A percentile compares a stretch with the other conserved stretches of the same genome.
phyloP scores from a whole-genome alignment of 2,329 filamentous ascomycete genomes.

The Clarireedia hainanense region DNA sequence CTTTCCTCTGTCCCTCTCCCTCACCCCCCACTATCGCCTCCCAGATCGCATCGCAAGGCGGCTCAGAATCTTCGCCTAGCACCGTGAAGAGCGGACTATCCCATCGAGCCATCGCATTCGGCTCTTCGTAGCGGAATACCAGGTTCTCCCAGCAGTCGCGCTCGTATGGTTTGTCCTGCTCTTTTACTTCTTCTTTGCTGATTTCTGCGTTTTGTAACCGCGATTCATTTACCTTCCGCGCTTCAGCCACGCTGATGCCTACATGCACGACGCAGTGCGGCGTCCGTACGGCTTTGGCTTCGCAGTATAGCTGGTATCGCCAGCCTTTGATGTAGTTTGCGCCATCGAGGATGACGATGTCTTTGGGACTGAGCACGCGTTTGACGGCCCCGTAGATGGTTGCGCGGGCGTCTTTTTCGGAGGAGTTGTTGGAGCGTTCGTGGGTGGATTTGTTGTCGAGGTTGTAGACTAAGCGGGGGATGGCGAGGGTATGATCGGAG shows the following conservation, averaged over 20 bases:
- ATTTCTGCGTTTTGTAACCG: slow-evolving; percentile 35
- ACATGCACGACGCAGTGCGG: slow-evolving; percentile 67
- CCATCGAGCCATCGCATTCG: slow-evolving; percentile 78
- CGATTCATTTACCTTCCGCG: slow-evolving; percentile 50
- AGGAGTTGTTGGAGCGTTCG: slow-evolving; percentile 61
- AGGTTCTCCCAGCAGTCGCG: slow-evolving; percentile 28
- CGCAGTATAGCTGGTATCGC: slow-evolving; percentile 79
- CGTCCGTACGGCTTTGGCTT: slow-evolving; percentile 72
- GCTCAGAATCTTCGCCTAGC: slow-evolving; percentile 63
- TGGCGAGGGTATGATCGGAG: slow-evolving; percentile 63
- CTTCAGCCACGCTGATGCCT: slow-evolving; percentile 46
- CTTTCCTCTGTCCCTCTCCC: slow-evolving; percentile 53
- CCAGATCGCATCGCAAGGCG: slow-evolving; percentile 66
- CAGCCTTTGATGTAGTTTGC: slow-evolving; percentile 88
- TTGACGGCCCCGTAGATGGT: slow-evolving; percentile 72
- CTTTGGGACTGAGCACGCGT: slow-evolving; percentile 60
- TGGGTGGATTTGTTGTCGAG: slow-evolving; percentile 50
- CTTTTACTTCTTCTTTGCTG: slow-evolving; percentile 25
- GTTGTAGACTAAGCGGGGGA: slow-evolving; percentile 65
- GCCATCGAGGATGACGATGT: slow-evolving; percentile 73
- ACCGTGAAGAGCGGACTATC: slow-evolving; percentile 77
- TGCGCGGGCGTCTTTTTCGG: slow-evolving; percentile 76
- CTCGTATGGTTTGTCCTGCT: slow-evolving; percentile 28
- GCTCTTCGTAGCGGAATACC: slow-evolving; percentile 72
- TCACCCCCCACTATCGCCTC: slow-evolving; percentile 55